Conservation (phyloP, 495 filamentous ascomycete genomes). For the Aspergillus indologenus region DNA sequence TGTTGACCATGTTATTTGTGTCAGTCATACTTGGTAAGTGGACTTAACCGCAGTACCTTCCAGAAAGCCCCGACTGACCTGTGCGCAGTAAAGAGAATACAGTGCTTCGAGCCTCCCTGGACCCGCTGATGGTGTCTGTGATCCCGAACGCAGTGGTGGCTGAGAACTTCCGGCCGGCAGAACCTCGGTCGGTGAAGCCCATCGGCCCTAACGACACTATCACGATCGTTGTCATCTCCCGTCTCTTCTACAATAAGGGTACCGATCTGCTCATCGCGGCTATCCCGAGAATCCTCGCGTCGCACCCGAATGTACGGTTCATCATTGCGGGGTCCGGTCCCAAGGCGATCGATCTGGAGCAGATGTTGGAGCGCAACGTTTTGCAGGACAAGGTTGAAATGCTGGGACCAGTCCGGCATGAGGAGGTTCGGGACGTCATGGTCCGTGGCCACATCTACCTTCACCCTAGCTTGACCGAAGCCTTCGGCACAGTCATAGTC, state of each 20-base stretch:
- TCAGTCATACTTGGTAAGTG: conserved; percentile 89
- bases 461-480: conserved; percentile 91
- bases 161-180: conserved; percentile 82
- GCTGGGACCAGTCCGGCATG: conserved; percentile 86
- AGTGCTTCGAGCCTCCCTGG: conserved; percentile 87
- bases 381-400: conserved; percentile 91
- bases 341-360: conserved; percentile 95
- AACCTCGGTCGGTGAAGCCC: conserved; percentile 45
- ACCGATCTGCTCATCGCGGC: conserved; percentile 92
- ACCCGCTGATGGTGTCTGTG: conserved; percentile 94
- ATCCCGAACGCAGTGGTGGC: conserved; percentile 97
- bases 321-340: conserved; percentile 94
- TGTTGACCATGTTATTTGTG: conserved; percentile 96
- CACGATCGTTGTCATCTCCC: conserved; percentile 94
- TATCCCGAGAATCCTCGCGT: conserved; percentile 84
- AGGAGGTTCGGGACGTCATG: conserved; percentile 98
- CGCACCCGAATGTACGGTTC: conserved; percentile 90
- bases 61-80: conserved; percentile 7
- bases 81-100: conserved; percentile 88
- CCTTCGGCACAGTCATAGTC: conserved; percentile 95
- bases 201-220: conserved; percentile 82
- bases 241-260: conserved; percentile 98
- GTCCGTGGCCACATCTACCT: conserved; percentile 94
- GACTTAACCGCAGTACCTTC: not conserved
- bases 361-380: conserved; percentile 96